phyloP scores from a whole-genome alignment of 73 alveolate species.

The Paramecium sonneborni region DNA sequence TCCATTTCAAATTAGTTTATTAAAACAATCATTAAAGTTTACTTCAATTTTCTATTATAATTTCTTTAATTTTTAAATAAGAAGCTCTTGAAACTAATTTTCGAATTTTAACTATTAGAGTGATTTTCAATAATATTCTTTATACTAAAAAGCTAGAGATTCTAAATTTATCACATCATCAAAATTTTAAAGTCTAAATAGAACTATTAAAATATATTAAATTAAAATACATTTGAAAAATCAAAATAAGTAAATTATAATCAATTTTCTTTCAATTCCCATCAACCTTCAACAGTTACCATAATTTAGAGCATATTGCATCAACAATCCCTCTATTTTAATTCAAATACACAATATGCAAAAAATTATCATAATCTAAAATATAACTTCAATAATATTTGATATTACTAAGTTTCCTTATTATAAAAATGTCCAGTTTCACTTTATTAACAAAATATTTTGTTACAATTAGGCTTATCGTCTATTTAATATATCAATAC shows the following conservation, averaged over 20 bases:
- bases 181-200: not conserved
- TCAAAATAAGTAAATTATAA: not conserved
- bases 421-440: conserved; percentile 13
- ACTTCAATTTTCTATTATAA: no score
- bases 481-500: not conserved
- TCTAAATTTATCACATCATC: not conserved
- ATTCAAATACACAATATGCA: not conserved
- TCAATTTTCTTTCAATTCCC: not conserved
- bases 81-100: not conserved
- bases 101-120: no score
- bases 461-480: not conserved
- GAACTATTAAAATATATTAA: not conserved
- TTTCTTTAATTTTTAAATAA: not conserved
- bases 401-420: not conserved
- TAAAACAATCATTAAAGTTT: no score
- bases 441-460: not conserved
- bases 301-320: not conserved
- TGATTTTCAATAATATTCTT: no score
- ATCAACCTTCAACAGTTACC: not conserved
- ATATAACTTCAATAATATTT: not conserved
- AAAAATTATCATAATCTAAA: not conserved
- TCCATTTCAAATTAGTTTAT: no score
- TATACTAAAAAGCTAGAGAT: not conserved
- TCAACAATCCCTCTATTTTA: not conserved
- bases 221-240: not conserved